phyloP scores from a whole-genome alignment of 169 alveolate species.

The Miamiensis avidus region DNA sequence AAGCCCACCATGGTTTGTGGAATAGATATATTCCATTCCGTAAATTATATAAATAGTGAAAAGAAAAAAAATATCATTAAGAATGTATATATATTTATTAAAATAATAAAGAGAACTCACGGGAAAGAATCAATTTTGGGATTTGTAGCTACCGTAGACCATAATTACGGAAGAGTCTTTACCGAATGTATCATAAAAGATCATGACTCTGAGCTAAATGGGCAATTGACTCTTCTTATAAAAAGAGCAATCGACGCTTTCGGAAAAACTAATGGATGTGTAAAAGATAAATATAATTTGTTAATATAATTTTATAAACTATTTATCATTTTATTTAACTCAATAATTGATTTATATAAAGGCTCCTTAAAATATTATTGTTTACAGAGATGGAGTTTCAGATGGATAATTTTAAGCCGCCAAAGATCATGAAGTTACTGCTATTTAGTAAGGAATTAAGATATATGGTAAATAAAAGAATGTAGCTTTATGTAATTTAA shows the following conservation, averaged over 20 bases:
- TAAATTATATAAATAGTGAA: too few relatives aligned
- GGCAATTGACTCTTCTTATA: neutral
- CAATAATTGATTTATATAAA: too few relatives aligned
- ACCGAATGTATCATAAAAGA: neutral
- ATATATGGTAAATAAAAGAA: neutral
- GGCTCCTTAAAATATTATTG: neutral
- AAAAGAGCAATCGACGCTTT: neutral
- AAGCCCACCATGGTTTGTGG: neutral
- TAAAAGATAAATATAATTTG: too few relatives aligned
- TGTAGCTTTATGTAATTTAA: neutral
- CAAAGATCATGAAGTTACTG: neutral
- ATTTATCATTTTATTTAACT: too few relatives aligned
- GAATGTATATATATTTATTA: too few relatives aligned
- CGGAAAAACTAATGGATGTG: neutral
- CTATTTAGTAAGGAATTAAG: neutral
- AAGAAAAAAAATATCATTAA: too few relatives aligned
- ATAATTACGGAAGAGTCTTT: neutral
- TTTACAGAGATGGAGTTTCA: neutral
- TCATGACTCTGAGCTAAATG: neutral
- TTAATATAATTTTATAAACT: too few relatives aligned
- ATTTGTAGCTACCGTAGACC: neutral
- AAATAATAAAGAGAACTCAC: neutral
- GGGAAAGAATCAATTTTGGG: neutral
- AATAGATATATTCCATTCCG: neutral
- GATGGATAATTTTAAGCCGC: neutral